Base-by-base conservation (phyloP, 495 filamentous ascomycete genomes). In the Neurospora sp. region DNA sequence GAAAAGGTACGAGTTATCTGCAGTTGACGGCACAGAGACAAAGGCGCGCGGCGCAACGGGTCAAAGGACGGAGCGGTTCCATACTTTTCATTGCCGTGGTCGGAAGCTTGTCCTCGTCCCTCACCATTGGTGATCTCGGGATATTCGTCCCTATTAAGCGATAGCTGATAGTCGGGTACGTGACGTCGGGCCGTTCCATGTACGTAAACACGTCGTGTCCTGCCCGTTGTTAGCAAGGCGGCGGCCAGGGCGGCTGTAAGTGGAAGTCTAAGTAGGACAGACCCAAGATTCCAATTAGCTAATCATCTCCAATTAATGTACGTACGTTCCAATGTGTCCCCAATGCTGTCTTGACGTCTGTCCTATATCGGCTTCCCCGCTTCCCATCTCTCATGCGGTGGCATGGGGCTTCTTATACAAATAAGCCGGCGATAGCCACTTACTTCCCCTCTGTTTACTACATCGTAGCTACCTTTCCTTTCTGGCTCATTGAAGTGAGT, bases 341-440 rank as follows among this genome's bases (percentile, higher is more conserved):
- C 54, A 35, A 35, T 66, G 27, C 14, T 66, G 27, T 66, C 54
- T 35, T 66, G 14, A 66, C 54, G 54, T 66, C 27, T 62, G 54
- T 27, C 54, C 54, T 35, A 35, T 66, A 66, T 66, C 54, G 54
- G 54, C 54, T 66, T 66, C 54, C 54, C 54, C 54, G 27, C 54
- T 66, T 35, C 23, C 3, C 54, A 16, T 16, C 5, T 27, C 54
- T 66, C 27, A 66, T 66, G 54, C 23, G 48, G 48, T 59, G 48
- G 48, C 48, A 59, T 59, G 48, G 20, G 48, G 4, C 4, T 31
- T 12, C 11, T 59, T 66, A 35, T 66, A 66, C 27, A 66, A 66
- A 66, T 66, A 75, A 75, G 73, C 73, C 73, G 73, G 73, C 39
- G 70, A 46, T 72, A 73, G 39, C 73, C 73, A 74, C 54, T 37